Percentiles rank a stretch among this genome's conserved stretches.
These are phyloP conservation scores for Desmodesmus armatus DNA, from an alignment of 139 green algal genomes.

Conservation along the genomic window DNA sequence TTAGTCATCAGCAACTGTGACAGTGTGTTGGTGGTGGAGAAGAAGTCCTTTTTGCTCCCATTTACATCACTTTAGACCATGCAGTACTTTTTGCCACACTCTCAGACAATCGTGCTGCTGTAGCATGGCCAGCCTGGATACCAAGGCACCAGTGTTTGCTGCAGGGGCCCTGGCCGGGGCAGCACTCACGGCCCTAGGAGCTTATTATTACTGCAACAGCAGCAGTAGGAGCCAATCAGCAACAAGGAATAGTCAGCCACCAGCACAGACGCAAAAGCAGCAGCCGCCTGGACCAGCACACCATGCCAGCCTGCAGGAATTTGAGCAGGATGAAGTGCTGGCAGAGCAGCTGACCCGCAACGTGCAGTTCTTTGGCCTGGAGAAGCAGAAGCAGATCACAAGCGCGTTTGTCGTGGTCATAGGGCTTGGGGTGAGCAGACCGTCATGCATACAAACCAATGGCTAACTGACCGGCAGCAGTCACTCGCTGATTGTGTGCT, in stretches of 20 bases:
- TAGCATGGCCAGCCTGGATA: too few relatives aligned
- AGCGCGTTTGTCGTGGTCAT: constrained; percentile 93
- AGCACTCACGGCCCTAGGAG: neutral
- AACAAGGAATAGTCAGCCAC: neutral
- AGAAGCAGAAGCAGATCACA: constrained; percentile 72
- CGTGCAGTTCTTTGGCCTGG: constrained; percentile 93
- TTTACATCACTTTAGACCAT: too few relatives aligned
- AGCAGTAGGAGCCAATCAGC: neutral
- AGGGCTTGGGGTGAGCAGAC: constrained; percentile 85
- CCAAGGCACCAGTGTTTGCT: neutral
- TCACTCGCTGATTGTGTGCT: neutral
- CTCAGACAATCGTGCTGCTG: too few relatives aligned
- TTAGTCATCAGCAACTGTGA: too few relatives aligned
- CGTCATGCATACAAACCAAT: too few relatives aligned
- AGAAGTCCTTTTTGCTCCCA: too few relatives aligned
- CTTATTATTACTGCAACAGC: constrained; percentile 8
- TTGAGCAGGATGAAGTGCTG: constrained; percentile 82
- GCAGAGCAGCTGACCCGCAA: constrained; percentile 93
- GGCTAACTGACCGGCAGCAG: neutral
- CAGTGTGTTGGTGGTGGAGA: too few relatives aligned
- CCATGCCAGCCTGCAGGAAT: constrained; percentile 39
- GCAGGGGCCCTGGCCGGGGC: constrained; percentile 20
- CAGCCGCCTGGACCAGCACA: constrained; percentile 15
- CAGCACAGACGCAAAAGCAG: neutral
- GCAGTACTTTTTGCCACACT: too few relatives aligned